Conservation (phyloP, 2,329 filamentous ascomycete species). For the Aplosporella prunicola region DNA sequence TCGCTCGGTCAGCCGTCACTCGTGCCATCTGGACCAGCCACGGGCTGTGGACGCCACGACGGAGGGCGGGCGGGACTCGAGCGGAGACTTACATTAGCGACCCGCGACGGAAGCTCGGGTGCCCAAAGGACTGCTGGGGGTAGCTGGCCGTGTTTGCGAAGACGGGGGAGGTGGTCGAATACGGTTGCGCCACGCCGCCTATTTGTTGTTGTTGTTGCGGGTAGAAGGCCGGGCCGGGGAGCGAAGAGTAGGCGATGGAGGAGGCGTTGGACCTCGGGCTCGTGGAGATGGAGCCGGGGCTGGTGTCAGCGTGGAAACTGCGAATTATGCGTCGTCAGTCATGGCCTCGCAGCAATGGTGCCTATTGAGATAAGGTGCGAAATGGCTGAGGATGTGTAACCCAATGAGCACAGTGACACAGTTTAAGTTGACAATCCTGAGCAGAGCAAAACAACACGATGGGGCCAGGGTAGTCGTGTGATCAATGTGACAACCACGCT, state of each 20-base stretch:
- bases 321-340: slow-evolving; percentile 7
- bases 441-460: slow-evolving; percentile 26
- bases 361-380: slow-evolving; percentile 10
- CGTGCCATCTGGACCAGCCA: slow-evolving; percentile 15
- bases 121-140: slow-evolving; percentile 26
- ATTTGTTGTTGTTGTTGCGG: slow-evolving; percentile 21
- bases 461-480: slow-evolving; percentile 35
- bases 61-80: slow-evolving; percentile 8
- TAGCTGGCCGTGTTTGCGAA: slow-evolving; percentile 25
- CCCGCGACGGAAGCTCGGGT: slow-evolving; percentile 21
- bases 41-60: slow-evolving; percentile 5
- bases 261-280: slow-evolving; percentile 44
- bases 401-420: slow-evolving; percentile 26
- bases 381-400: slow-evolving; percentile 27
- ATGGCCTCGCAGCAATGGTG: slow-evolving; percentile 10
- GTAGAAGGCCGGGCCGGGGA: slow-evolving; percentile 26
- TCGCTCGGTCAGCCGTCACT: slow-evolving; percentile 32
- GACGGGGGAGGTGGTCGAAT: slow-evolving; percentile 26
- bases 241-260: slow-evolving; percentile 36
- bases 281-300: slow-evolving; percentile 44
- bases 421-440: slow-evolving; percentile 29
- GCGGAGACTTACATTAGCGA: slow-evolving; percentile 38
- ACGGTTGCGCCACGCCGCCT: slow-evolving; percentile 22
- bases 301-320: slow-evolving; percentile 35
- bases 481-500: slow-evolving; percentile 34